These are phyloP conservation scores for Colletotrichum sp. DNA, from an alignment of 2,329 filamentous ascomycete genomes.

Conservation along the genomic window DNA sequence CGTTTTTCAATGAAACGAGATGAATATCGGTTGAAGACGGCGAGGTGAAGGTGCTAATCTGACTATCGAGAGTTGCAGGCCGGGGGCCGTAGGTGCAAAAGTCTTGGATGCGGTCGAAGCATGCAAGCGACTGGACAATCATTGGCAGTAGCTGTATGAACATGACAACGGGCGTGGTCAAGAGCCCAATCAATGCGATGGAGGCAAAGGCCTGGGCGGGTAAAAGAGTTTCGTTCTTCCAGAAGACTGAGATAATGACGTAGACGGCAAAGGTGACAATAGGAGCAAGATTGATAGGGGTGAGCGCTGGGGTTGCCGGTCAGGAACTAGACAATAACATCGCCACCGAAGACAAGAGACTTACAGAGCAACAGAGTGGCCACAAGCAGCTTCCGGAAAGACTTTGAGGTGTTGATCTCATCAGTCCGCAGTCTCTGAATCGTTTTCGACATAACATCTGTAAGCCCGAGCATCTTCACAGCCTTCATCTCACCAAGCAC, in stretches of 20 bases:
- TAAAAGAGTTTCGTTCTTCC: conserved; percentile 26
- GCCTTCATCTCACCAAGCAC: conserved; percentile 50
- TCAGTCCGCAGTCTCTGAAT: conserved; percentile 30
- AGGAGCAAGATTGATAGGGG: conserved; percentile 25
- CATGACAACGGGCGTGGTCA: conserved; percentile 23
- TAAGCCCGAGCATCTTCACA: conserved; percentile 47
- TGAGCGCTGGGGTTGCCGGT: conserved; percentile 14
- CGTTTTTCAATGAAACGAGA: not conserved
- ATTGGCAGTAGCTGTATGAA: conserved; percentile 27
- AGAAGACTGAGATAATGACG: conserved; percentile 27
- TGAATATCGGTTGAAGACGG: not conserved
- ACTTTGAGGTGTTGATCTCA: conserved; percentile 33
- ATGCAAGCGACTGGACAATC: conserved; percentile 19
- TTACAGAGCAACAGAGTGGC: conserved; percentile 26
- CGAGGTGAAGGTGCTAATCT: not conserved
- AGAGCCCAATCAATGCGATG: conserved; percentile 23
- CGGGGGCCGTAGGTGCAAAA: conserved; percentile 16
- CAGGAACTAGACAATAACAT: too few relatives aligned
- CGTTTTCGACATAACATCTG: conserved; percentile 25
- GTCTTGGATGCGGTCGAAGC: conserved; percentile 28
- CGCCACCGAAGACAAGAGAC: not conserved
- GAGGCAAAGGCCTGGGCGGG: conserved; percentile 26
- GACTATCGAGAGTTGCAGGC: not conserved
- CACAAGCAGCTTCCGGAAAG: conserved; percentile 29
- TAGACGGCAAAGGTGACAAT: conserved; percentile 30